Evolutionary conservation across 345 rosid genomes (phyloP).

Genomic region (Fremontodendron californicum): DNA sequence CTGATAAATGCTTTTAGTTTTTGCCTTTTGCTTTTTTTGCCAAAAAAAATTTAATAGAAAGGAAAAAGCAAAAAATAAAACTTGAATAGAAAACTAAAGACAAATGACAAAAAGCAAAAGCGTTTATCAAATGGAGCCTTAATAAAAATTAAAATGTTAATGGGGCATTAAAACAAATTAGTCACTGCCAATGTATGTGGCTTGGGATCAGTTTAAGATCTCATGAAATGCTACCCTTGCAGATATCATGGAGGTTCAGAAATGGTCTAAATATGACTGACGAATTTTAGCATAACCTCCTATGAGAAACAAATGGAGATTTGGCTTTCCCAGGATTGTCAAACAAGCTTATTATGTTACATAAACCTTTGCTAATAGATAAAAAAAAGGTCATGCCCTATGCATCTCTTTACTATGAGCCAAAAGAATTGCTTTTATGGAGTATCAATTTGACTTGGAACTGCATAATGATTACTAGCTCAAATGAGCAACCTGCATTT

Average conservation of each 20-base stretch:
- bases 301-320: not conserved
- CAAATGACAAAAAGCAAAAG: too few relatives aligned
- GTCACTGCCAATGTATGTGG: not conserved
- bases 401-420: not conserved
- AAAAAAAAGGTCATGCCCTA: not conserved
- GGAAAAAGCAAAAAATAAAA: too few relatives aligned
- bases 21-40: too few relatives aligned
- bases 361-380: constrained; percentile 6
- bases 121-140: too few relatives aligned
- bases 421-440: constrained; percentile 5
- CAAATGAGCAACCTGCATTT: constrained; percentile 4
- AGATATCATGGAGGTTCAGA: not conserved
- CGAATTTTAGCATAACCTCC: not conserved
- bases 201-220: not conserved
- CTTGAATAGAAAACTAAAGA: too few relatives aligned
- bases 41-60: too few relatives aligned
- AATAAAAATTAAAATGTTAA: not conserved
- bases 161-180: not conserved
- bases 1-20: too few relatives aligned
- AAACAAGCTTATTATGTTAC: constrained; percentile 1
- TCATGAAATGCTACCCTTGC: not conserved
- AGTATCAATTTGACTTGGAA: constrained; percentile 6
- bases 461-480: constrained; percentile 15
- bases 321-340: not conserved
- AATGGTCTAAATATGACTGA: not conserved